Conservation (phyloP, 768 basidiomycete species). For the Strobilomyces dryophilus region DNA sequence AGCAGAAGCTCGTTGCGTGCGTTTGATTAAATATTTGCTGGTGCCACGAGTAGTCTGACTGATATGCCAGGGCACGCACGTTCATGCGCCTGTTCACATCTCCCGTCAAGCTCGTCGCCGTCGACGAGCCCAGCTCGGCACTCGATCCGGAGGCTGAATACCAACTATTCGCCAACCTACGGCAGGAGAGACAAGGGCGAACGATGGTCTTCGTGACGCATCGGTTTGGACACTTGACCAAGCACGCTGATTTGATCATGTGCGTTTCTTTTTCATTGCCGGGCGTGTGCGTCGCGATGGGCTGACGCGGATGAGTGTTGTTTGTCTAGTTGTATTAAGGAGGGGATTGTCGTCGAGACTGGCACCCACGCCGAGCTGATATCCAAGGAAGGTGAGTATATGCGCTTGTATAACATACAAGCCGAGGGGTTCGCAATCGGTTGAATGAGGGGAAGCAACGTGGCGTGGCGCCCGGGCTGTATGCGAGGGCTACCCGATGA, state of each 20-base stretch:
- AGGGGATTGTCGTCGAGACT: conserved; percentile 29
- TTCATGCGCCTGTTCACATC: conserved; percentile 38
- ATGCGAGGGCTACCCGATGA: no score
- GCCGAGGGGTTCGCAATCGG: conserved; percentile 25
- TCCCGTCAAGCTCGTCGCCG: conserved; percentile 28
- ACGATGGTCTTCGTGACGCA: conserved; percentile 42
- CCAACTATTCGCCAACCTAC: conserved; percentile 28
- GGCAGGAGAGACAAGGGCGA: conserved; percentile 26
- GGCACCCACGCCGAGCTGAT: conserved; percentile 33
- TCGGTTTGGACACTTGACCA: conserved; percentile 36
- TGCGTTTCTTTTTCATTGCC: conserved; percentile 12
- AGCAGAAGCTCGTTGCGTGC: conserved; percentile 30
- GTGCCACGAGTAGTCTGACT: neutral
- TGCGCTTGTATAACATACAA: conserved; percentile 31
- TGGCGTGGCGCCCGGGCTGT: no score
- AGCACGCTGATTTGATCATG: conserved; percentile 36
- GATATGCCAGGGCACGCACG: conserved; percentile 29
- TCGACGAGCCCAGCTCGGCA: conserved; percentile 38
- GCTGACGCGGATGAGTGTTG: neutral
- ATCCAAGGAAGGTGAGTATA: conserved; percentile 29
- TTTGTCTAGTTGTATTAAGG: conserved; percentile 30
- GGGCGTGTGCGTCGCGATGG: neutral
- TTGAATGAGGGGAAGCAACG: no score
- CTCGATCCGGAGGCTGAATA: conserved; percentile 36
- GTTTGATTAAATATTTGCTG: neutral